phyloP scores from a whole-genome alignment of 2,329 filamentous ascomycete species.

The Emericellopsis cladophorae region DNA sequence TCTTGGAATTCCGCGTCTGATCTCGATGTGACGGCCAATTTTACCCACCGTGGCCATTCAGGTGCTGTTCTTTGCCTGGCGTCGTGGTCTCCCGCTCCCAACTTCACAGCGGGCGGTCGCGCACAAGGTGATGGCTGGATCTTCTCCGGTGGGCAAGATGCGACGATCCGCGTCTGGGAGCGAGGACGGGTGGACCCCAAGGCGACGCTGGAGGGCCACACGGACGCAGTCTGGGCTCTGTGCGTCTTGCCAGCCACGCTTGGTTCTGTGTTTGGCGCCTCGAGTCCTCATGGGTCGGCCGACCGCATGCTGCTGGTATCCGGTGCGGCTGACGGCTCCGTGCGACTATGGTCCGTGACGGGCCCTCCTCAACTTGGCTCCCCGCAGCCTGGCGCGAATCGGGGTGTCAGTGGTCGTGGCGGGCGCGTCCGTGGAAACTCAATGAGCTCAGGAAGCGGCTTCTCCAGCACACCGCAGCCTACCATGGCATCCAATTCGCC shows the following conservation, averaged over 20 bases:
- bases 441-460: conserved; percentile 87
- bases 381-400: conserved; percentile 53
- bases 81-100: conserved; percentile 76
- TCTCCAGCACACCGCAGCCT: conserved; percentile 81
- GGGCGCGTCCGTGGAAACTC: conserved; percentile 81
- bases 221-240: conserved; percentile 89
- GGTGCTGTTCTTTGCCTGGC: conserved; percentile 79
- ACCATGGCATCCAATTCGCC: conserved; percentile 74
- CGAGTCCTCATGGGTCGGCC: conserved; percentile 61
- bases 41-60: conserved; percentile 89
- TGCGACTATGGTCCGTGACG: conserved; percentile 91
- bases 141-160: conserved; percentile 92
- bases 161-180: conserved; percentile 91
- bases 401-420: conserved; percentile 44
- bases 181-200: conserved; percentile 89
- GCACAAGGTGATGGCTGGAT: conserved; percentile 94
- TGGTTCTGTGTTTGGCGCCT: conserved; percentile 66
- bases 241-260: conserved; percentile 81
- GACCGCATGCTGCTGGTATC: conserved; percentile 87
- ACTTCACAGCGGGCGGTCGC: conserved; percentile 79
- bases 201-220: conserved; percentile 85
- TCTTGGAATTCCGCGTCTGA: conserved; percentile 51
- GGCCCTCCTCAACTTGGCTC: conserved; percentile 77
- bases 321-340: conserved; percentile 78
- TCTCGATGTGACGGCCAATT: conserved; percentile 83